Conservation (phyloP, 2,329 filamentous ascomycete genomes). For the Corinectria fuckeliana region DNA sequence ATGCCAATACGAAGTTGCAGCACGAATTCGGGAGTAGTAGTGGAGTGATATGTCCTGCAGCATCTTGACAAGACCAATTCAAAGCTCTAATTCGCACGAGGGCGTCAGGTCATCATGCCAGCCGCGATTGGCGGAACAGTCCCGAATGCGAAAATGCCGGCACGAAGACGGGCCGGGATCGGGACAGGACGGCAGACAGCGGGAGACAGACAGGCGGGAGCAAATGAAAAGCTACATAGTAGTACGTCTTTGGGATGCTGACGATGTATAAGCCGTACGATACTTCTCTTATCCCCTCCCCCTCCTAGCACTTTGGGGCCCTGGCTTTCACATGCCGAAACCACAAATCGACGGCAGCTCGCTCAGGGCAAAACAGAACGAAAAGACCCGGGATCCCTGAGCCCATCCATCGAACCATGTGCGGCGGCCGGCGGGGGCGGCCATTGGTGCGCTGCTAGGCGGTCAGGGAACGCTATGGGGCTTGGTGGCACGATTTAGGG, state of each 20-base stretch:
- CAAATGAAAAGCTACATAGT: neutral
- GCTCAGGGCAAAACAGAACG: neutral
- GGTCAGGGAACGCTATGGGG: conserved; percentile 17
- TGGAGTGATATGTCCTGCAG: conserved; percentile 8
- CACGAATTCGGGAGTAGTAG: neutral
- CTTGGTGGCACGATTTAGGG: conserved; percentile 17
- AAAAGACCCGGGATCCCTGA: conserved; percentile 21
- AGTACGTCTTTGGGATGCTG: neutral
- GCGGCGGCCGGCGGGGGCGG: conserved; percentile 6
- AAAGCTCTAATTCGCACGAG: no score
- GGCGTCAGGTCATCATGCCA: conserved; percentile 1
- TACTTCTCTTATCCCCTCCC: neutral
- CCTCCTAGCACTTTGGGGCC: conserved; percentile 14
- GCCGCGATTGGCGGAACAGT: conserved; percentile 11
- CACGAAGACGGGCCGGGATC: conserved; percentile 16
- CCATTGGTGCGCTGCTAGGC: conserved; percentile 14
- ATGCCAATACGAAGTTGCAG: conserved; percentile 1
- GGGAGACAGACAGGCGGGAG: no score
- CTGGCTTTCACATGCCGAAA: conserved; percentile 19
- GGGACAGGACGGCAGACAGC: neutral
- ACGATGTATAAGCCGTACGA: conserved; percentile 17
- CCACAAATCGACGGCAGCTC: neutral
- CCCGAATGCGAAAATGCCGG: conserved; percentile 22
- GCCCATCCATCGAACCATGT: conserved; percentile 24
- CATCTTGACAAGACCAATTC: conserved; percentile 7